Base-by-base conservation (phyloP, 805 yeast genomes). In the Saturnispora dispora region DNA sequence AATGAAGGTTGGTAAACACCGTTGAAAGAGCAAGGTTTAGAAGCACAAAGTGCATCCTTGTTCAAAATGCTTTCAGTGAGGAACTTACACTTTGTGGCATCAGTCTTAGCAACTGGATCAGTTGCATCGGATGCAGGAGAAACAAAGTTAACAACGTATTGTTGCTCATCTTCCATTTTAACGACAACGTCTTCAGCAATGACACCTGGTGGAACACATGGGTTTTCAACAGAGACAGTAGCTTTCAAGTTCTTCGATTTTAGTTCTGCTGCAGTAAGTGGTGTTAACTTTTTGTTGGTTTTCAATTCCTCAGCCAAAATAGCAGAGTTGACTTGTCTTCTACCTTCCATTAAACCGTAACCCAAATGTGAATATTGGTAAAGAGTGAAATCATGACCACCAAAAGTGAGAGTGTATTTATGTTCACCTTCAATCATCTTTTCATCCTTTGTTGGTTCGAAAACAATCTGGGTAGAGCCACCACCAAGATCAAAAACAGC, bases 401-500 rank as follows among this genome's bases (percentile, higher is more conserved):
- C 98, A 67, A 91, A 93, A 22, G 75, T 67, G 58, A 89, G 75
- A 55, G 78, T 78, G 65, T 82, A 89, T 68, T 87, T 86, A 71
- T 88, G 95, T 63, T 90, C 97, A 53, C 97, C 70, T 11, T 83
- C 89, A 46, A 77, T 70, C 85, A 91, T 78, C 57, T 72, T 64
- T 60, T 82, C 84, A 45, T 75, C 74, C 43, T 78, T 72, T 49
- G 72, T 68, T 22, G 99, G 99, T 73, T 93, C 98, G 67, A 93
- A 93, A 6, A 93, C 99, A 71, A 93, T 89, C 71, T 95, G 99
- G 13, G 99, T 93, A 6, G 97, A 88, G 4, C 98, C 98, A 62
- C 99, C 99, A 60, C 99, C 99, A 54, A 93, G 78, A 68, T 93
- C 99, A 63, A 93, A 93, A 10, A 93, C 96, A 22, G 98, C 99